phyloP scores from a whole-genome alignment of 31 red algal genomes.

The Odonthalia washingtoniensis region DNA sequence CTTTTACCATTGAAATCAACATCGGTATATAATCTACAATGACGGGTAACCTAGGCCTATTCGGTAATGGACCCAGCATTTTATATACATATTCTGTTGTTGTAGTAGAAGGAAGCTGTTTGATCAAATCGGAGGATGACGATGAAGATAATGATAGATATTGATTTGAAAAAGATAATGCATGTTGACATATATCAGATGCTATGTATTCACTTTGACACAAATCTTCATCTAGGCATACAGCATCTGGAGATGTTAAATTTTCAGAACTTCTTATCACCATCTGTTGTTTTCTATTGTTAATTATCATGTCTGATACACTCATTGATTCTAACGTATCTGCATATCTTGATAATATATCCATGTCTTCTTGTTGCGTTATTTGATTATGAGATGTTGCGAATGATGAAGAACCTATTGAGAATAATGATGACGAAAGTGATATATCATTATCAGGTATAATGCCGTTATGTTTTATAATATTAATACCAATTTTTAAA shows the following conservation, averaged over 20 bases:
- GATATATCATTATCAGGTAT: too few relatives aligned
- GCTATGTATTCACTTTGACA: neutral
- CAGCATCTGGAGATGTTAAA: neutral
- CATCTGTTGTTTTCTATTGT: neutral
- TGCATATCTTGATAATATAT: too few relatives aligned
- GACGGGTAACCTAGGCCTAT: constrained; percentile 2
- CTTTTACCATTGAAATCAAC: constrained; percentile 49
- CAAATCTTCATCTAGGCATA: constrained; percentile 51
- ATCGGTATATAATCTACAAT: constrained; percentile 48
- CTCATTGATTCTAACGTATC: constrained; percentile 48
- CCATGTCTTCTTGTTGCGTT: too few relatives aligned
- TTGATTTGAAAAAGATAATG: constrained; percentile 13
- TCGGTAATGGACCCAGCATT: neutral
- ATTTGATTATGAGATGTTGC: too few relatives aligned
- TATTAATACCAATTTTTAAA: neutral
- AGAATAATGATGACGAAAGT: too few relatives aligned
- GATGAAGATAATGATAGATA: constrained; percentile 3
- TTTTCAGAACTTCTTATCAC: neutral
- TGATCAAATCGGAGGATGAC: too few relatives aligned
- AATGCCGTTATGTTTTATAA: too few relatives aligned
- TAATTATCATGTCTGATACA: constrained; percentile 24
- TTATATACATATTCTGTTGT: neutral
- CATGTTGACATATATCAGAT: neutral
- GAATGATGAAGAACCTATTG: too few relatives aligned
- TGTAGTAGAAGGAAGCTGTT: constrained; percentile 8